Base-by-base conservation (phyloP, 2,329 filamentous ascomycete genomes). In the Penicillium sp. region DNA sequence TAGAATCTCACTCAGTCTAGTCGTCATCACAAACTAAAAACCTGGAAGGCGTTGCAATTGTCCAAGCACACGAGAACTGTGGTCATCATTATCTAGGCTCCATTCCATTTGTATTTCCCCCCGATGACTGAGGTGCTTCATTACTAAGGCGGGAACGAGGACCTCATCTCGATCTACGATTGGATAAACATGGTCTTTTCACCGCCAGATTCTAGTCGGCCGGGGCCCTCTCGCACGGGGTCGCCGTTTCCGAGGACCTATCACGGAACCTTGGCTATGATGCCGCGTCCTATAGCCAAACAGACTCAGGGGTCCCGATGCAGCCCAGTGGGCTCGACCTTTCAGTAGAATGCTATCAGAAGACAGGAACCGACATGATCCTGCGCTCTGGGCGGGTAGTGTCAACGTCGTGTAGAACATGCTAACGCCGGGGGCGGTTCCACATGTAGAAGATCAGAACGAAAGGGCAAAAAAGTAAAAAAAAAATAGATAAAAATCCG, bases 141-240 rank as follows among this genome's bases (percentile, higher is more conserved):
- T 53, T 53, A 46, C 21, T 52, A 45, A 53, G 41, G 50, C 50
- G 27, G 27, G 33, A 19, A 22, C 22, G 8, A 21, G 19, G 4
- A 22, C 19, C 19, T 24, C 21, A 29, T 39, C 35, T 31, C 24
- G 48, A 37, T 39, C 48, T 50, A 41, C 48, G 33, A 65, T 65
- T 65, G 63, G 63, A 60, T 48, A 39, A 35, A 49, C 33, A 46
- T 54, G 48, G 50, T 29, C 21, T 49, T 62, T 60, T 61, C 63
- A 65, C 63, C 63, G 63, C 63, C 56, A 65, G 55, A 63, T 45
- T 19, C 22, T 26, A 35, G 22, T 24, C 27, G 43, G 21, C 50
- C n/a, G 33, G 48, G 49, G 13, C 37, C 26, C 13, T 41, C 33
- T 43, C 52, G 39, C 44, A 55, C 49, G 57, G 57, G 50, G 50